A percentile compares a stretch with the other conserved stretches of the same genome.
phyloP scores from a whole-genome alignment of 176 grass and related monocot genomes.

The Pharus latifolius region DNA sequence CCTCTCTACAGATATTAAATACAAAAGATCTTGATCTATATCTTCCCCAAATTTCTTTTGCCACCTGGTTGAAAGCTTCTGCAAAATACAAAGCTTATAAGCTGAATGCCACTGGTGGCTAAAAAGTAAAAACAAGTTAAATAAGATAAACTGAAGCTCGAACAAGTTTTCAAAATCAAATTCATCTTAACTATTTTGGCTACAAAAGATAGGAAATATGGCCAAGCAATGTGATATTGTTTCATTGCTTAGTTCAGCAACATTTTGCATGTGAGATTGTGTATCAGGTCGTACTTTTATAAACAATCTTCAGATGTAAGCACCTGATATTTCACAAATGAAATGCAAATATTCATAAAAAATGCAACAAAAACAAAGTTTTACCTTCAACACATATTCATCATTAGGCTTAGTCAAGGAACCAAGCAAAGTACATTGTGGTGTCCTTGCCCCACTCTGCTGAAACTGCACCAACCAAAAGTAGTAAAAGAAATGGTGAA shows the following conservation, averaged over 20 bases:
- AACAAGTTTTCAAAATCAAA: not conserved
- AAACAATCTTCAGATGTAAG: not conserved
- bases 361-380: not conserved
- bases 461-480: constrained; percentile 44
- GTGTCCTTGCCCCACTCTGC: constrained; percentile 79
- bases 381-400: constrained; percentile 62
- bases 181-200: not conserved
- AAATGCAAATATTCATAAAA: constrained; percentile 6
- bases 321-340: not conserved
- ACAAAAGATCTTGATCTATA: constrained; percentile 54
- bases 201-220: not conserved
- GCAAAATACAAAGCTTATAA: constrained; percentile 7
- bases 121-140: not conserved
- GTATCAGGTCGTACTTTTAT: not conserved
- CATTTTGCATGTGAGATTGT: not conserved
- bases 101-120: not conserved
- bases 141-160: not conserved
- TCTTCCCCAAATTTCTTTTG: constrained; percentile 92
- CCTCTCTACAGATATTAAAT: constrained; percentile 74
- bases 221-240: not conserved
- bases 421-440: constrained; percentile 81
- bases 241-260: not conserved
- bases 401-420: constrained; percentile 59
- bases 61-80: constrained; percentile 81
- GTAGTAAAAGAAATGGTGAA: not conserved